Conservation (phyloP, 2,329 filamentous ascomycete species). For the Microsporum ferrugineum region DNA sequence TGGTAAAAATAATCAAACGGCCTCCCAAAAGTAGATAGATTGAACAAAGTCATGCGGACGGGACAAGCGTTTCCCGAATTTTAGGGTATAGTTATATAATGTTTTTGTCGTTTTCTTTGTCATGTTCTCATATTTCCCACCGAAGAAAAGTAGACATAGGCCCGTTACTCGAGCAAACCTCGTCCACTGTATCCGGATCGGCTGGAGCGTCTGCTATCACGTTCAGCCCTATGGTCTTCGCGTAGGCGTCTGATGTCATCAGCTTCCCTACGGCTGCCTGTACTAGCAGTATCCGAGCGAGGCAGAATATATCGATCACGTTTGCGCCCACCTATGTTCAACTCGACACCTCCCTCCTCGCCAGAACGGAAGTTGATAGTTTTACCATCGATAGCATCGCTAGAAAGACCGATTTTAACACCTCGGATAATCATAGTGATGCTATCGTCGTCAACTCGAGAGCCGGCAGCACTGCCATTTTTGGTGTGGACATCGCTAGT, state of each 20-base stretch:
- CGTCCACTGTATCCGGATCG: slow-evolving; percentile 28
- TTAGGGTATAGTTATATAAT: not conserved
- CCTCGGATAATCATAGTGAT: slow-evolving; percentile 32
- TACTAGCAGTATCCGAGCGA: slow-evolving; percentile 27
- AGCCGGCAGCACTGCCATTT: slow-evolving; percentile 23
- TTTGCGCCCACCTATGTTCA: slow-evolving; percentile 29
- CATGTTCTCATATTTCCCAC: not conserved
- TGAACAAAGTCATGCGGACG: not conserved
- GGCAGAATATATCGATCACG: slow-evolving; percentile 28
- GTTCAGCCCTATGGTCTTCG: slow-evolving; percentile 28
- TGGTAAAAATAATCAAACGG: slow-evolving; percentile 1
- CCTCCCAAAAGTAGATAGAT: slow-evolving; percentile 1
- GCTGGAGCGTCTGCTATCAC: slow-evolving; percentile 28
- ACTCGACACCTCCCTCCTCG: slow-evolving; percentile 27
- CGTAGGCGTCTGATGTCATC: slow-evolving; percentile 26
- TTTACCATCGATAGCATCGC: slow-evolving; percentile 28
- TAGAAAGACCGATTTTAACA: slow-evolving; percentile 29
- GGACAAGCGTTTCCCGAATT: not conserved
- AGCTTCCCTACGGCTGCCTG: slow-evolving; percentile 22
- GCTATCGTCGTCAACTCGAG: slow-evolving; percentile 27
- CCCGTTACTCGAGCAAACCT: slow-evolving; percentile 15
- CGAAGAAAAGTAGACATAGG: not conserved
- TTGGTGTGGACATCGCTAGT: slow-evolving; percentile 28
- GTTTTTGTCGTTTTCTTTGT: not conserved
- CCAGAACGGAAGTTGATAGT: slow-evolving; percentile 30